These are phyloP conservation scores for Aureobasidium leucospermi DNA, from an alignment of 2,329 filamentous ascomycete species.

Conservation along the genomic window DNA sequence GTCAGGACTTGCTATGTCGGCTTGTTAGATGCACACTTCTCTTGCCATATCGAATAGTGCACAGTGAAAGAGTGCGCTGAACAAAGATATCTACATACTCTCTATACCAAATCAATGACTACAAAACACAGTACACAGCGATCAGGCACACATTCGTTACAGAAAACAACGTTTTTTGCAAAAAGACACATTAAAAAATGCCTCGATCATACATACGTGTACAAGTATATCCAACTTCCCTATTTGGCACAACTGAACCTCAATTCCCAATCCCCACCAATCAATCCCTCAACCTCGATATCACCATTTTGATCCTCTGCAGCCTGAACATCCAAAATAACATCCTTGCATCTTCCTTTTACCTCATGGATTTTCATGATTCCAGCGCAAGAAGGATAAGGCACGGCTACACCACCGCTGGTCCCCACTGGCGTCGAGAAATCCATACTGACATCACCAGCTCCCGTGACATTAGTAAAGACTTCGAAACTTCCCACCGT, in stretches of 20 bases:
- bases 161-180: no score
- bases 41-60: no score
- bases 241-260: slow-evolving; percentile 35
- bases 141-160: no score
- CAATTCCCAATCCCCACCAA: slow-evolving; percentile 15
- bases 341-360: slow-evolving; percentile 9
- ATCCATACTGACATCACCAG: slow-evolving; percentile 4
- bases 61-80: no score
- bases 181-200: no score
- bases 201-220: no score
- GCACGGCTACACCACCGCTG: slow-evolving; percentile 7
- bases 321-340: slow-evolving; percentile 12
- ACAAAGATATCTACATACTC: no score
- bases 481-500: slow-evolving; percentile 12
- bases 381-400: slow-evolving; percentile 15
- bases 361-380: slow-evolving; percentile 12
- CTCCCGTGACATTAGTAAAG: slow-evolving; percentile 8
- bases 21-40: no score
- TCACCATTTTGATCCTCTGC: slow-evolving; percentile 7
- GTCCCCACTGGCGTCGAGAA: slow-evolving; percentile 11
- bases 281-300: slow-evolving; percentile 14
- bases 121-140: no score
- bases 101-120: no score
- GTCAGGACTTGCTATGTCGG: no score
- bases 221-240: no score